Conservation (phyloP, 2,329 filamentous ascomycete species). For the Colletotrichum sansevieriae region DNA sequence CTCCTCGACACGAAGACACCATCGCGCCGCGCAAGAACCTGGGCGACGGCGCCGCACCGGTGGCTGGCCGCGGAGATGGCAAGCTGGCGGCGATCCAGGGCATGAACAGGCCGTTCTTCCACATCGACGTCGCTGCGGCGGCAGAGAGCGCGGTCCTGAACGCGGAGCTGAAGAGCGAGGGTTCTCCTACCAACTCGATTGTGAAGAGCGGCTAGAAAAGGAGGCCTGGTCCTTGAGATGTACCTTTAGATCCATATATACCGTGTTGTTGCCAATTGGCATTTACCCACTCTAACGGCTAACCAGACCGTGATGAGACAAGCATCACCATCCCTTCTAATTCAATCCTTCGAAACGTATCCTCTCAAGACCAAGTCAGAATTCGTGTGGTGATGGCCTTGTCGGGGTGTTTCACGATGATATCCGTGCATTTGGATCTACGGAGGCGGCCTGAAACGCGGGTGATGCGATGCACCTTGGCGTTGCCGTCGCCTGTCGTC, state of each 20-base stretch:
- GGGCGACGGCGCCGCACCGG: constrained; percentile 38
- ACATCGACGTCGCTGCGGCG: constrained; percentile 64
- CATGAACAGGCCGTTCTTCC: constrained; percentile 65
- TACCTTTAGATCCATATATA: constrained; percentile 28
- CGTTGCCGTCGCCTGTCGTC: constrained; percentile 7
- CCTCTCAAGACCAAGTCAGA: accelerated
- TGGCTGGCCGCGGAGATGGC: constrained; percentile 40
- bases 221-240: not conserved
- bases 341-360: not conserved
- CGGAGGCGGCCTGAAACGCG: constrained; percentile 29
- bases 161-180: constrained; percentile 44
- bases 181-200: constrained; percentile 33
- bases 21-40: constrained; percentile 30
- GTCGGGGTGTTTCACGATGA: constrained; percentile 13
- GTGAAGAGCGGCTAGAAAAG: constrained; percentile 33
- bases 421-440: constrained; percentile 11
- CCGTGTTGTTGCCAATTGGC: constrained; percentile 6
- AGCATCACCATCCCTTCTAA: not conserved
- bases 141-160: constrained; percentile 59
- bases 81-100: constrained; percentile 56
- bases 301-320: not conserved
- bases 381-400: not conserved
- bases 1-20: not conserved
- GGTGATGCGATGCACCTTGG: constrained; percentile 39
- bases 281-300: not conserved